A percentile compares a stretch with the other conserved stretches of the same genome.
phyloP scores from a whole-genome alignment of 2,329 filamentous ascomycete genomes.

The Alternaria sp. region DNA sequence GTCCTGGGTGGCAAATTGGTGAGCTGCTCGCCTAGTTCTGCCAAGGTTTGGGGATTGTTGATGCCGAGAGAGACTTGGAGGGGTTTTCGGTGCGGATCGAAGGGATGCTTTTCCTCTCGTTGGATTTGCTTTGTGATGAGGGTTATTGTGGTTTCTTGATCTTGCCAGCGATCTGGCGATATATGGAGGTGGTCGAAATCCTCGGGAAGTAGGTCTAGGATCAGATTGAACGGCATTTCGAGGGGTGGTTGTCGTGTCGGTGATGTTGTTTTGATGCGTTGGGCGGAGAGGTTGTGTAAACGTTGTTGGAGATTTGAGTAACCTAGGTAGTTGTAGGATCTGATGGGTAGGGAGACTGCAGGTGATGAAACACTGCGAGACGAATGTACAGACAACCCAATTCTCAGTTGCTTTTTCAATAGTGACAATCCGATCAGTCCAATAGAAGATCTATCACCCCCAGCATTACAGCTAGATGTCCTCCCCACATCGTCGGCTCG shows the following conservation, averaged over 20 bases:
- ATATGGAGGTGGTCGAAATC: neutral
- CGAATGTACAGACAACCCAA: neutral
- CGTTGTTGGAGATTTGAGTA: too few species aligned
- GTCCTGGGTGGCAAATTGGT: neutral
- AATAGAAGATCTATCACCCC: neutral
- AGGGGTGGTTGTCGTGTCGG: neutral
- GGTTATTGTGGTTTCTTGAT: neutral
- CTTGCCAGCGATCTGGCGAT: neutral
- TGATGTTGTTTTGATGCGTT: neutral
- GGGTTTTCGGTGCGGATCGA: neutral
- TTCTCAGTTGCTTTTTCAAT: neutral
- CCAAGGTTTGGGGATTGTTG: neutral
- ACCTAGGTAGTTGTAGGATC: too few species aligned
- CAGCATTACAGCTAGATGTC: neutral
- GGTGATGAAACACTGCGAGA: neutral
- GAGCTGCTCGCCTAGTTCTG: neutral
- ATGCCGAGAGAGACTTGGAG: neutral
- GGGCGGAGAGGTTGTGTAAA: neutral
- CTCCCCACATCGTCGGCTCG: constrained; percentile 4
- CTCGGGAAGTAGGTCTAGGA: neutral
- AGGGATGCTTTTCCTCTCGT: neutral
- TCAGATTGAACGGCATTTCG: neutral
- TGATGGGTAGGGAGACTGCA: too few species aligned
- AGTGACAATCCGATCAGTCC: neutral
- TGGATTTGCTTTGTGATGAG: neutral